Conservation (phyloP, 148 eudicot species). For the Silene latifolia region DNA sequence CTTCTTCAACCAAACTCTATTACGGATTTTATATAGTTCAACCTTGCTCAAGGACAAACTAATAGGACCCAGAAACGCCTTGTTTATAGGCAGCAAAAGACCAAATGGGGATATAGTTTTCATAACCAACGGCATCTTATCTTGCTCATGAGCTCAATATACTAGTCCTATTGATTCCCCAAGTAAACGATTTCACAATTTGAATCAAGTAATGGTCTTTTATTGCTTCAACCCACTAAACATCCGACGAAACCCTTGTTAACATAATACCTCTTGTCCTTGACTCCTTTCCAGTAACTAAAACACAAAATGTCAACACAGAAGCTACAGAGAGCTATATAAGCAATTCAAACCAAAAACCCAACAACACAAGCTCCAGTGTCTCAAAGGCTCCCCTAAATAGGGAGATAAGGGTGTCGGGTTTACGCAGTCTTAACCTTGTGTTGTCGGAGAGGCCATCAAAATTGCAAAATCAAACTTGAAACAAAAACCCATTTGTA, state of each 20-base stretch:
- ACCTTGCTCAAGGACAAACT: slow-evolving; percentile 14
- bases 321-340: too few relatives aligned
- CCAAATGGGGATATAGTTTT: slow-evolving; percentile 22
- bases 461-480: not conserved
- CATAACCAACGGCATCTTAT: slow-evolving; percentile 27
- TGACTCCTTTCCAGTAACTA: slow-evolving; percentile 11
- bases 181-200: not conserved
- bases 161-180: not conserved
- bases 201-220: not conserved
- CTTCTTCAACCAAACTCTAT: slow-evolving; percentile 14
- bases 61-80: slow-evolving; percentile 8
- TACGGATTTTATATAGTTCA: slow-evolving; percentile 30
- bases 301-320: not conserved
- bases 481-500: too few relatives aligned
- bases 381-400: not conserved
- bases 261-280: not conserved
- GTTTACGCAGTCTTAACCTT: not conserved
- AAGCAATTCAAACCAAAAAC: too few relatives aligned
- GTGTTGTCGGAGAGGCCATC: not conserved
- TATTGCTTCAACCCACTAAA: slow-evolving; percentile 9
- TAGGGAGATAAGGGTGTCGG: not conserved
- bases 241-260: not conserved
- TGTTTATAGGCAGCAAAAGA: slow-evolving; percentile 17
- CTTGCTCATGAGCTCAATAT: slow-evolving; percentile 22
- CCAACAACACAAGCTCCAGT: too few relatives aligned